These are phyloP conservation scores for Hemisphaericaspora nanyangensis DNA, from an alignment of 805 yeast species.

Conservation along the genomic window DNA sequence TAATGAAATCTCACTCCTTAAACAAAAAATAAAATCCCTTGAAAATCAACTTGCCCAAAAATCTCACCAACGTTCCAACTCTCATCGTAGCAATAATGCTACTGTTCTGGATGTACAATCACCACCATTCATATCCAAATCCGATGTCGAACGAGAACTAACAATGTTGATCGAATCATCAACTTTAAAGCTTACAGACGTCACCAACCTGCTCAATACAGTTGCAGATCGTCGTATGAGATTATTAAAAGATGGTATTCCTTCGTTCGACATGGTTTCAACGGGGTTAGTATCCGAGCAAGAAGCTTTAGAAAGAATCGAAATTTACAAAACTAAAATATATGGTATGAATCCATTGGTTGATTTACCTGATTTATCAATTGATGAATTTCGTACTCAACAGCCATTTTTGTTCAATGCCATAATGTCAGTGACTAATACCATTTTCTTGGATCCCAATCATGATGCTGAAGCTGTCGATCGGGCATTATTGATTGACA, in stretches of 20 bases:
- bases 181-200: constrained; percentile 31
- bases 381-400: constrained; percentile 45
- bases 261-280: constrained; percentile 47
- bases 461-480: constrained; percentile 31
- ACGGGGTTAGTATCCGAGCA: constrained; percentile 53
- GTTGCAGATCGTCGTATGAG: constrained; percentile 40
- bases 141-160: constrained; percentile 41
- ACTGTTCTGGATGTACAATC: constrained; percentile 7
- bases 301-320: constrained; percentile 56
- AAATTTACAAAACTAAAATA: constrained; percentile 45
- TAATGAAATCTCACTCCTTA: constrained; percentile 3
- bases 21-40: constrained; percentile 4
- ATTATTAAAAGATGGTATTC: constrained; percentile 21
- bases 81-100: not conserved
- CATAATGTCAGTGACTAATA: constrained; percentile 58
- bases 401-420: constrained; percentile 63
- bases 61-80: not conserved
- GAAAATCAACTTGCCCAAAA: constrained; percentile 5
- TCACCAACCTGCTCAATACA: constrained; percentile 45
- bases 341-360: constrained; percentile 55
- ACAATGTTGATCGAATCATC: constrained; percentile 31
- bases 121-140: constrained; percentile 25
- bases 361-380: constrained; percentile 43
- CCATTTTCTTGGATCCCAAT: too few relatives aligned
- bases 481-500: constrained; percentile 46